Base-by-base conservation (phyloP, 306 rosid genomes). In the Hippophae rhamnoides region DNA sequence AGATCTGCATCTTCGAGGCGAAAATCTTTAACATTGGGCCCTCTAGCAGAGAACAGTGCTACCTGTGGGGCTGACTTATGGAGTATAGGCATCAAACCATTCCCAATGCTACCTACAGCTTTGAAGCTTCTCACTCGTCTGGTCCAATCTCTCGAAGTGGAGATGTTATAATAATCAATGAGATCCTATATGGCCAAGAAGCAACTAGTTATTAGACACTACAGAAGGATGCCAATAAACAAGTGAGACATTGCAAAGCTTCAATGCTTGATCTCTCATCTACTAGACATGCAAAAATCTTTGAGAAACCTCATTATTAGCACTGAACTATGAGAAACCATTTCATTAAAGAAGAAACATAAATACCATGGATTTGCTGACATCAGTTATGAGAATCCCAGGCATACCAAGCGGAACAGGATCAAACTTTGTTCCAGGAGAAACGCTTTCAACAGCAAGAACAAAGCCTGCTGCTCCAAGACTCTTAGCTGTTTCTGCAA, bases 381-480 rank as follows among this genome's bases (percentile, higher is more conserved):
- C 88, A 69, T 93, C 95, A 53, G 81, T 63, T 82, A 93, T 75
- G 50, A 93, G 75, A 77, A 93, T 84, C 69, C 99, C 99, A 51
- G 99, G 99, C 68, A 89, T 56, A 54, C 86, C 81, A 69, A 82
- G 81, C 25, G 99, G 97, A 63, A 93, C 99, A 55, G 99, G 99
- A 73, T 93, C 97, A 69, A 86, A 93, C 77, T 86, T 93, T 45
- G 95, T 68, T 73, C 97, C 99, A 0, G 97, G 94, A 62, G 97
- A 86, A 73, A 75, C 81, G 54, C 82, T 93, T 82, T 93, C 99
- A 44, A 93, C 99, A 64, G 86, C 84, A 7, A 93, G 90, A 76
- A 88, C 99, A 82, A 93, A 93, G 74, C 99, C 99, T 66, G 74
- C 83, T 10, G 99, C 99, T 61, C 97, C 97, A 62, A 93, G 97